Percentiles rank a stretch among this genome's conserved stretches.
phyloP scores from a whole-genome alignment of 495 filamentous ascomycete genomes.

The Ramalina intermedia region DNA sequence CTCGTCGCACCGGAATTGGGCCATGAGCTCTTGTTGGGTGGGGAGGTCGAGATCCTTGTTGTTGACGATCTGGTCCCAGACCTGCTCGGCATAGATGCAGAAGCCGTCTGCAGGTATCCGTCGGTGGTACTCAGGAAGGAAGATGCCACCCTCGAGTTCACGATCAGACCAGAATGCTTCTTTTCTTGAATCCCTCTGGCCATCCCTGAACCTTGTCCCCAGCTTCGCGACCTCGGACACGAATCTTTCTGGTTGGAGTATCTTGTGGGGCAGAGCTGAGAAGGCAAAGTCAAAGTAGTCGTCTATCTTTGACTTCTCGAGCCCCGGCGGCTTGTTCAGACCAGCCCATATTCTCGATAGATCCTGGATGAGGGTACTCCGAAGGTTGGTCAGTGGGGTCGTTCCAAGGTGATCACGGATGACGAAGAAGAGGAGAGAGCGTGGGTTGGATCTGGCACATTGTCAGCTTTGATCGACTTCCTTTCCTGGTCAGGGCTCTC shows the following conservation, averaged over 20 bases:
- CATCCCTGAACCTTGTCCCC: constrained; percentile 65
- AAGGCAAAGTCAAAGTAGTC: constrained; percentile 99
- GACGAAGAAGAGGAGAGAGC: constrained; percentile 93
- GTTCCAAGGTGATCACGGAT: constrained; percentile 90
- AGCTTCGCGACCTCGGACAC: constrained; percentile 64
- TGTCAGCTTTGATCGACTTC: constrained; percentile 12
- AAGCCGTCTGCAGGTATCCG: constrained; percentile 94
- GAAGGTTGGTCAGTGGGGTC: constrained; percentile 76
- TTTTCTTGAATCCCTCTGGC: constrained; percentile 49
- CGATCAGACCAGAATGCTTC: constrained; percentile 44
- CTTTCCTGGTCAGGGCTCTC: constrained; percentile 19
- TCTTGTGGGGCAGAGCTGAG: constrained; percentile 88
- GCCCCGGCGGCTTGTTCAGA: constrained; percentile 74
- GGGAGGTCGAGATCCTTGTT: constrained; percentile 97
- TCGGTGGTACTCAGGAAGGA: constrained; percentile 87
- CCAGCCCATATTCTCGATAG: constrained; percentile 81
- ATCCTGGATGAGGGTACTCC: constrained; percentile 80
- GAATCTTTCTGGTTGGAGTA: constrained; percentile 90
- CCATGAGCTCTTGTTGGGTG: constrained; percentile 90
- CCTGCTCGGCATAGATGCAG: constrained; percentile 75
- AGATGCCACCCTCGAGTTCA: constrained; percentile 59
- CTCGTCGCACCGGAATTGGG: constrained; percentile 96
- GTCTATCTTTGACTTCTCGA: constrained; percentile 78
- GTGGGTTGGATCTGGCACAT: constrained; percentile 56
- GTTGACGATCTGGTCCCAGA: constrained; percentile 97